Evolutionary conservation across 2,329 filamentous ascomycete species (phyloP).

Genomic region (Ophiostoma tasmaniense): DNA sequence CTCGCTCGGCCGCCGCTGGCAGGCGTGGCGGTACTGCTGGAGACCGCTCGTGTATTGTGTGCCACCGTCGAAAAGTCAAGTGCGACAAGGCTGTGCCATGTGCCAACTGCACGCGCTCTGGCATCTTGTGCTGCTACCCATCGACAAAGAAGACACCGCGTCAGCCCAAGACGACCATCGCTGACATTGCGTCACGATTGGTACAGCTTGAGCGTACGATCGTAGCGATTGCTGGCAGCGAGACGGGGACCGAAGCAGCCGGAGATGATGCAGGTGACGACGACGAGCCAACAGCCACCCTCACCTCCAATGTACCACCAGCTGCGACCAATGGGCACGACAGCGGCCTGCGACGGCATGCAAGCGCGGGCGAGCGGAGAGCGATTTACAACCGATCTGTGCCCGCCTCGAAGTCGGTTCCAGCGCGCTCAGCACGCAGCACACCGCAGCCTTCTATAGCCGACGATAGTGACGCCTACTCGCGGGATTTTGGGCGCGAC

Average conservation of each 20-base stretch:
- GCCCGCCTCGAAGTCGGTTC: not conserved
- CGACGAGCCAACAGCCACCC: not conserved
- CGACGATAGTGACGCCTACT: not conserved
- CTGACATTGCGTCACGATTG: constrained; percentile 23
- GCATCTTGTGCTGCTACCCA: constrained; percentile 24
- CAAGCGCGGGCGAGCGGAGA: not conserved
- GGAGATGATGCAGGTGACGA: not conserved
- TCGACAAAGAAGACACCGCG: constrained; percentile 16
- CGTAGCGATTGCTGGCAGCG: constrained; percentile 21
- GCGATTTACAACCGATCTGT: too few relatives aligned
- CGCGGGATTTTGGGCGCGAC: not conserved
- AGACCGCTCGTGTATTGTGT: constrained; percentile 24
- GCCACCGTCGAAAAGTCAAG: constrained; percentile 24
- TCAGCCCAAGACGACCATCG: constrained; percentile 22
- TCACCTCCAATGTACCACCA: not conserved
- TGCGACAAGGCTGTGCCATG: constrained; percentile 24
- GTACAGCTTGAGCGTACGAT: constrained; percentile 23
- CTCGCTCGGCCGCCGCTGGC: not conserved
- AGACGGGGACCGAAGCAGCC: not conserved
- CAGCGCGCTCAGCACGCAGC: not conserved
- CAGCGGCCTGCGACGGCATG: not conserved
- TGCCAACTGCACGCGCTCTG: constrained; percentile 21
- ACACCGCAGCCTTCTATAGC: not conserved
- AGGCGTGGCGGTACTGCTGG: not conserved
- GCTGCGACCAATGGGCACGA: not conserved